Base-by-base conservation (phyloP, 768 basidiomycete genomes). In the Rubroboletus pulcherrimus region DNA sequence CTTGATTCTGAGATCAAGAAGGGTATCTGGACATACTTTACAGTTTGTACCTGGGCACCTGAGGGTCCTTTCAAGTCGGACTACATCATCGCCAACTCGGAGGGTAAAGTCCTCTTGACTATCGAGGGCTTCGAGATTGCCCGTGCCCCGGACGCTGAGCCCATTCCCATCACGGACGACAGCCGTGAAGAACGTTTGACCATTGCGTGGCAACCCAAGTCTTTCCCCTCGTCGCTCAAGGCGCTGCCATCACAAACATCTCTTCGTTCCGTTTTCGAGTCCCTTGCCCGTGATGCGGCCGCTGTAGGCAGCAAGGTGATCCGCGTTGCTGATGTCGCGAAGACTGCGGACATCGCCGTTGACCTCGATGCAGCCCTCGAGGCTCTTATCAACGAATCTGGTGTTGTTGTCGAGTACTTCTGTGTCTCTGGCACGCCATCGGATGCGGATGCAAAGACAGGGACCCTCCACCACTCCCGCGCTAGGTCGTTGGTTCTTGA, bases 111-210 rank as follows among this genome's bases (percentile, higher is more conserved):
- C 1, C 59, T 73, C 31, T 63, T 73, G 44, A 73, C 72, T 3
- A 70, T 73, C 34, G 68, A 69, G 35, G 68, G 67, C 5, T 71
- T 73, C 53, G 71, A 73, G 51, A 70, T 71, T 43, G 67, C 69
- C 0, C 65, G 55, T 33, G 72, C 73, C 6, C 67, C 68, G 11
- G 69, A 61, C 31, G 58, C 68, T 0, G 64, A 68, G 30, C 67
- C 69, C 0, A 52, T 70, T 42, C 7, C 55, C 5, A 65, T 70
- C 40, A 61, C 55, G 4, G 69, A 70, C 31, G 58, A 42, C 46
- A 65, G 61, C 41, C 57, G 63, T 17, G 70, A 67, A 10, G 64
- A 70, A 30, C 70, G 71, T 50, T 50, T 73, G 49, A 66, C 71
- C 1, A 71, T 65, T 9, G 49, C 51, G 0, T 73, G 72, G 72